A percentile compares a stretch with the other conserved stretches of the same genome.
Evolutionary conservation across 345 rosid genomes (phyloP).

Genomic region (Draba incana): DNA sequence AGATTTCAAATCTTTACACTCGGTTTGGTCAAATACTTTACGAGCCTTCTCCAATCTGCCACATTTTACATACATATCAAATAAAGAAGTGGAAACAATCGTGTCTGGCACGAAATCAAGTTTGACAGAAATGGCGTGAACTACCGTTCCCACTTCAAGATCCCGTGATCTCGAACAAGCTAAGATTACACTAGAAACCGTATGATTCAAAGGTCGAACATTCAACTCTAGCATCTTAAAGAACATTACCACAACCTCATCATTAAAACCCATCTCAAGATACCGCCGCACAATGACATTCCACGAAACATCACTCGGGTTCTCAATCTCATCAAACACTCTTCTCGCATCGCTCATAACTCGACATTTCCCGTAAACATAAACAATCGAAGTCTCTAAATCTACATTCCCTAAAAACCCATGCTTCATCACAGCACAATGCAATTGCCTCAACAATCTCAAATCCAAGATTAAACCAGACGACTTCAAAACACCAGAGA

Average conservation of each 20-base stretch:
- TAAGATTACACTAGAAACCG: conserved; percentile 67
- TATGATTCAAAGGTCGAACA: conserved; percentile 63
- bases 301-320: conserved; percentile 78
- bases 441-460: conserved; percentile 58
- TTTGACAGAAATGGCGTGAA: conserved; percentile 66
- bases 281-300: conserved; percentile 83
- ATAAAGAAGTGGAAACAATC: conserved; percentile 65
- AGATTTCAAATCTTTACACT: conserved; percentile 56
- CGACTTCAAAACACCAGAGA: conserved; percentile 57
- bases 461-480: conserved; percentile 54
- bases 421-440: conserved; percentile 58
- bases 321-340: conserved; percentile 70
- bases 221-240: conserved; percentile 54
- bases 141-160: conserved; percentile 64
- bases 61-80: conserved; percentile 74
- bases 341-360: conserved; percentile 67
- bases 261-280: conserved; percentile 64
- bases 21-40: conserved; percentile 57
- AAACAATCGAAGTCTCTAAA: conserved; percentile 76
- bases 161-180: conserved; percentile 67
- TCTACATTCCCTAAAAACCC: conserved; percentile 64
- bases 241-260: conserved; percentile 66
- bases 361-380: conserved; percentile 76
- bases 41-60: conserved; percentile 61
- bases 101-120: conserved; percentile 48